Evolutionary conservation across 164 flowering plant genomes (phyloP), one percentile per base, ranked within the genome.

Genomic region (Buxus sempervirens): DNA sequence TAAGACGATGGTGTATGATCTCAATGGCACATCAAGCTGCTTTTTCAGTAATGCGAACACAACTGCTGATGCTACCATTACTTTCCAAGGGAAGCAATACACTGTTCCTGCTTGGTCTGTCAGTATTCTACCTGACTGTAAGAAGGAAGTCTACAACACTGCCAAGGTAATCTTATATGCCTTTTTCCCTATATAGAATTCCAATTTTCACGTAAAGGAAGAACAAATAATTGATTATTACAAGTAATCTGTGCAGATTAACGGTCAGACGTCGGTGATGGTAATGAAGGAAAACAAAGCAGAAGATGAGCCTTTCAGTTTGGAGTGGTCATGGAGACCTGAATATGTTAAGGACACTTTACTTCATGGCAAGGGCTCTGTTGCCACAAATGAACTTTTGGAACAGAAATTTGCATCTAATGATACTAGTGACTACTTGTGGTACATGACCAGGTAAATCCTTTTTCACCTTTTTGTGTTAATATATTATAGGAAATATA

Each of bases 391-490:
- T 24, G 12, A 36, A 14, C 67, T 87, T 10, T 0, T 82, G 18
- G 89, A 87, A 23, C 89, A 87, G 25, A 87, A 85, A 62, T 70
- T 22, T 2, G 69, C 27, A 0, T 57, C 72, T 4, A 72, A 73
- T 64, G 91, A 85, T 72, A 45, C 54, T 0, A 82, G 84, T 67
- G 89, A 87, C 36, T 87, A 87, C 60, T 58, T 85, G 15, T 87
- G 89, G 88, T 87, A 85, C 71, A 87, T 82, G 82, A 83, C 88
- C 54, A 83, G 74, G 88, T 86, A 75, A 58, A 3, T 28, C 5
- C 16, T 25, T 8, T 21, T 24, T 20, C 18, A 4, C 24, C 27
- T 9, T 12, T 14, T 23, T 24, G 15, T 25, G 38, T 23, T 58
- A 28, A 23, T 14, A 8, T 22, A 26, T 23, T 58, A 23, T 56